phyloP scores from a whole-genome alignment of 108 stramenopile species.

The Epithemia pelagica region DNA sequence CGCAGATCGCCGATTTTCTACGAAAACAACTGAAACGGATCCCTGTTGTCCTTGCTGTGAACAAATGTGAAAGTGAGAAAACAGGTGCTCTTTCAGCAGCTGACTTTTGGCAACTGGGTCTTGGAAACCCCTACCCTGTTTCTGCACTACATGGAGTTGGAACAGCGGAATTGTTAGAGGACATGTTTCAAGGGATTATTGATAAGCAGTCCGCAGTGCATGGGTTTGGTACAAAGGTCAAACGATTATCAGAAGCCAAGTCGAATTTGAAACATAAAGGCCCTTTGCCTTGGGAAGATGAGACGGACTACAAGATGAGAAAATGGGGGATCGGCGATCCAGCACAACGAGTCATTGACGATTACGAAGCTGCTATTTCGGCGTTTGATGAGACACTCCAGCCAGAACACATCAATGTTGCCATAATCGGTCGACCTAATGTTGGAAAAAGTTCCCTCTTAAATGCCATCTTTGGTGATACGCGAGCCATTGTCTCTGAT shows the following conservation, averaged over 20 bases:
- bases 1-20: conserved; percentile 81
- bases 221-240: conserved; percentile 76
- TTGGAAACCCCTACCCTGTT: conserved; percentile 91
- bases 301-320: conserved; percentile 60
- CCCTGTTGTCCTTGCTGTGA: conserved; percentile 87
- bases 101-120: conserved; percentile 93
- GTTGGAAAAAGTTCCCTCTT: conserved; percentile 94
- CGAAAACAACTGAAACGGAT: conserved; percentile 72
- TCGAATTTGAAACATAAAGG: conserved; percentile 46
- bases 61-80: conserved; percentile 93
- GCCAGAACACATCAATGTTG: conserved; percentile 85
- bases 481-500: conserved; percentile 90
- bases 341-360: conserved; percentile 44
- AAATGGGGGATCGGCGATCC: conserved; percentile 59
- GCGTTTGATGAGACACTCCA: conserved; percentile 65
- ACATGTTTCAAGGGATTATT: conserved; percentile 66
- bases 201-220: conserved; percentile 65
- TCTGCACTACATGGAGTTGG: conserved; percentile 96
- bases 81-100: conserved; percentile 66
- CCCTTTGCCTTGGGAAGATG: conserved; percentile 69
- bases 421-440: conserved; percentile 96
- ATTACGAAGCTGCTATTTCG: conserved; percentile 70
- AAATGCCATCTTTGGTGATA: conserved; percentile 86
- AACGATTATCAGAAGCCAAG: conserved; percentile 60
- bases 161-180: conserved; percentile 89